A percentile compares a stretch with the other conserved stretches of the same genome.
Conservation (phyloP, 176 grass and related monocot genomes). For the Elaeis guineensis region DNA sequence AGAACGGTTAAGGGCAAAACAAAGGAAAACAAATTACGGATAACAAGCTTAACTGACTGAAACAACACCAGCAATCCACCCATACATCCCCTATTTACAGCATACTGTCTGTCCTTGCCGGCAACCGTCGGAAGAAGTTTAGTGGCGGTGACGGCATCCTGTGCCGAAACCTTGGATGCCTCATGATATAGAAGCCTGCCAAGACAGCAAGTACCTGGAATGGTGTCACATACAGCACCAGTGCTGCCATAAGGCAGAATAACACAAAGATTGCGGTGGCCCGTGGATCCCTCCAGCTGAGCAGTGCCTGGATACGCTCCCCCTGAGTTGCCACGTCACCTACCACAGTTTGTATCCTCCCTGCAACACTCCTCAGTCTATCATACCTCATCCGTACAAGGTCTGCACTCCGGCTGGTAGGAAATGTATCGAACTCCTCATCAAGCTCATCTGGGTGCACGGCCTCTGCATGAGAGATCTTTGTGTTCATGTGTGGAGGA, state of each 20-base stretch:
- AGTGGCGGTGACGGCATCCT: constrained; percentile 62
- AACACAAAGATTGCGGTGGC: constrained; percentile 80
- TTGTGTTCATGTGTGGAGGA: constrained; percentile 98
- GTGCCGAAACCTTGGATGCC: constrained; percentile 83
- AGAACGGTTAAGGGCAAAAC: no score
- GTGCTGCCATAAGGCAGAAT: constrained; percentile 66
- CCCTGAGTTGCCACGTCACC: constrained; percentile 93
- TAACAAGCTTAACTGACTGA: no score
- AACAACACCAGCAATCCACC: not conserved
- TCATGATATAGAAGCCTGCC: constrained; percentile 77
- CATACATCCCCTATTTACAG: constrained; percentile 34
- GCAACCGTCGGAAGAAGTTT: constrained; percentile 81
- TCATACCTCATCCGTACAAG: constrained; percentile 74
- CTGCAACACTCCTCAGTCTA: constrained; percentile 82
- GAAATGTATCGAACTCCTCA: constrained; percentile 90
- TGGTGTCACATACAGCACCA: constrained; percentile 73
- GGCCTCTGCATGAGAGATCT: constrained; percentile 84
- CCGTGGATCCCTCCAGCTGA: constrained; percentile 95
- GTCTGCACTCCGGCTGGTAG: constrained; percentile 45
- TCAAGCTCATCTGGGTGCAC: constrained; percentile 83
- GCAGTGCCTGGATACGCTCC: constrained; percentile 80
- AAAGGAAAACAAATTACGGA: no score
- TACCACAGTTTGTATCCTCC: constrained; percentile 83
- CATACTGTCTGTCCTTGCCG: constrained; percentile 81
- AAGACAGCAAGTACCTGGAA: constrained; percentile 76